Evolutionary conservation across 345 rosid species (phyloP).

Genomic region (Viola odorata): DNA sequence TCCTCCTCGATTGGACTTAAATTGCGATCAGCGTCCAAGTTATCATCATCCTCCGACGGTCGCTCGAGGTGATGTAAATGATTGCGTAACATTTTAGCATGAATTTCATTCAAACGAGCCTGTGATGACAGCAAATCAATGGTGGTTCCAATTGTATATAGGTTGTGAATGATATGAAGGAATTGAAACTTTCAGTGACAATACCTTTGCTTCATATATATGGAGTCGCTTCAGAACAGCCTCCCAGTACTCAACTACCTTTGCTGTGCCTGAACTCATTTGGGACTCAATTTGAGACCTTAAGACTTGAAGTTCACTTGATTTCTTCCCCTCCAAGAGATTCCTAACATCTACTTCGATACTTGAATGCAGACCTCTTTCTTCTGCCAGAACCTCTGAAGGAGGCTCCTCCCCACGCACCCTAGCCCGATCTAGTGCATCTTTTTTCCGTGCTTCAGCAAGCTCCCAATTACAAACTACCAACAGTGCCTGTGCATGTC

Average conservation of each 20-base stretch:
- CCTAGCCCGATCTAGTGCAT: constrained; percentile 83
- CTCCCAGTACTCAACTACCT: constrained; percentile 98
- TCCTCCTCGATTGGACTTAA: constrained; percentile 42
- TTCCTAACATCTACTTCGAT: constrained; percentile 77
- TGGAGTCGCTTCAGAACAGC: constrained; percentile 84
- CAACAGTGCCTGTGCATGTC: constrained; percentile 86
- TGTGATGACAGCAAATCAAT: constrained; percentile 25
- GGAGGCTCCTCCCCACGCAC: constrained; percentile 97
- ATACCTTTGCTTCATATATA: constrained; percentile 93
- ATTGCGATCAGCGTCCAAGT: constrained; percentile 30
- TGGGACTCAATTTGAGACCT: constrained; percentile 66
- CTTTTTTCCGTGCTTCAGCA: constrained; percentile 81
- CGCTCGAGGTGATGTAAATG: constrained; percentile 80
- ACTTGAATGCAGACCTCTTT: constrained; percentile 84
- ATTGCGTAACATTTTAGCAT: constrained; percentile 70
- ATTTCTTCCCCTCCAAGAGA: constrained; percentile 75
- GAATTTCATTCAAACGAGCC: constrained; percentile 93
- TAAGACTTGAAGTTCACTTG: constrained; percentile 59
- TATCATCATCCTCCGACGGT: constrained; percentile 42
- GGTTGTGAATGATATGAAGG: background rate
- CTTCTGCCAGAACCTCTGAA: constrained; percentile 84
- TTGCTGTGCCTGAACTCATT: constrained; percentile 84
- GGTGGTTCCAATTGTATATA: constrained; percentile 6
- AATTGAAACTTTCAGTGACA: background rate
- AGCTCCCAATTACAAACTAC: constrained; percentile 93